Evolutionary conservation across 169 alveolate species (phyloP), one percentile per base, ranked within the genome.

Genomic region (Amoebophrya sp.): DNA sequence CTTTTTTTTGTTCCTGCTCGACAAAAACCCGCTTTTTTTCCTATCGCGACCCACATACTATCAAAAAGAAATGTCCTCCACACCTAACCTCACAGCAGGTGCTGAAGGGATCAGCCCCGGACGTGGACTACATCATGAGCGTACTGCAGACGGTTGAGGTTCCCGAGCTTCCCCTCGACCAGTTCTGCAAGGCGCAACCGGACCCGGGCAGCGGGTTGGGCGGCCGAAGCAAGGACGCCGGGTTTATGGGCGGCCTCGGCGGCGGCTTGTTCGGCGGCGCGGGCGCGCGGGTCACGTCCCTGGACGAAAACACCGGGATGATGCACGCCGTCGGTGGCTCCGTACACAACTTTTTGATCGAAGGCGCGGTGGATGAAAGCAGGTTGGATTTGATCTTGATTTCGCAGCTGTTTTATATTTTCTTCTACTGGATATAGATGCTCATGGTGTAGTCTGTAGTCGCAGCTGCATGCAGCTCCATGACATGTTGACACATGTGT

Each of bases 91-190:
- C n/a, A n/a, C n/a, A n/a, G n/a, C 54, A 41, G 54, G 54, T 66
- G 2, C 83, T 66, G 38, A 66, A 66, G 35, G 83, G 83, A 0
- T 66, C 83, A 1, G 83, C 83, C 10, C 83, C 83, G 83, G 83
- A 66, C 83, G 83, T 66, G 83, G 83, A 66, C 83, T 66, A 66
- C 32, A 0, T 66, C 7, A 66, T 66, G 83, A 7, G 32, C 32
- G 83, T 66, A 25, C 35, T 66, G 83, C 83, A 66, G 83, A 66
- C 83, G 35, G 83, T 66, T 2, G 83, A 66, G 83, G 10, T 66
- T 1, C 83, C 83, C 29, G 10, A 2, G 83, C 0, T 66, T 3
- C 83, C 83, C 32, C 0, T 66, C 2, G 54, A 41, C 23, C 54
- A 66, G 32, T 66, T 66, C 29, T 12, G 83, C 35, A 41, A 41